Conservation (phyloP, 2,329 filamentous ascomycete genomes). For the Fonsecaea erecta region DNA sequence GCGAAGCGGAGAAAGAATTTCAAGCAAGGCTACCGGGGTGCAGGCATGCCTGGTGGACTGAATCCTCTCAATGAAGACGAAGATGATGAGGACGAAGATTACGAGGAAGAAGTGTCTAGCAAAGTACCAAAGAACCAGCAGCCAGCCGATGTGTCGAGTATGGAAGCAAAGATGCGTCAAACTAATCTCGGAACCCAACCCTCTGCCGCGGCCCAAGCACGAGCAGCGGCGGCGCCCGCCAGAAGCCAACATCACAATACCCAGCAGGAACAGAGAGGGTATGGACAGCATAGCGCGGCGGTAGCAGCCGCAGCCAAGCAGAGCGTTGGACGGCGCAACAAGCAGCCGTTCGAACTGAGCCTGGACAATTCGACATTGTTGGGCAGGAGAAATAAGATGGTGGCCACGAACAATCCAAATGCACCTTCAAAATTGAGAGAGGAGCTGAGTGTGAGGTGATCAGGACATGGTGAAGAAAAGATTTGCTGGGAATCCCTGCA, state of each 20-base stretch:
- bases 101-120: constrained; percentile 53
- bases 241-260: constrained; percentile 44
- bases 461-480: neutral
- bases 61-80: constrained; percentile 68
- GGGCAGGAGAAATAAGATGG: constrained; percentile 61
- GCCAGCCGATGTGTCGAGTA: constrained; percentile 65
- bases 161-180: constrained; percentile 87
- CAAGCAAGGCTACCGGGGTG: constrained; percentile 68
- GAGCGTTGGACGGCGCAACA: constrained; percentile 74
- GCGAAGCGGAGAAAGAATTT: constrained; percentile 87
- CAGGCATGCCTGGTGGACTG: constrained; percentile 62
- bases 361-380: constrained; percentile 88
- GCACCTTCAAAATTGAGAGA: constrained; percentile 37
- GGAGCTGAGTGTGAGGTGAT: constrained; percentile 35
- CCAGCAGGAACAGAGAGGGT: constrained; percentile 67
- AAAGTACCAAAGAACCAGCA: constrained; percentile 71
- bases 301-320: constrained; percentile 83
- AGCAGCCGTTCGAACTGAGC: constrained; percentile 88
- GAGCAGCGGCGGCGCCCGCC: constrained; percentile 51
- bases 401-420: neutral
- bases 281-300: constrained; percentile 84
- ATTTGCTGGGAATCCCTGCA: neutral
- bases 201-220: constrained; percentile 65
- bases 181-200: constrained; percentile 69
- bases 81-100: constrained; percentile 67